A percentile compares a stretch with the other conserved stretches of the same genome.
Conservation (phyloP, 2,329 filamentous ascomycete genomes). For the Rhynchosporium secalis region DNA sequence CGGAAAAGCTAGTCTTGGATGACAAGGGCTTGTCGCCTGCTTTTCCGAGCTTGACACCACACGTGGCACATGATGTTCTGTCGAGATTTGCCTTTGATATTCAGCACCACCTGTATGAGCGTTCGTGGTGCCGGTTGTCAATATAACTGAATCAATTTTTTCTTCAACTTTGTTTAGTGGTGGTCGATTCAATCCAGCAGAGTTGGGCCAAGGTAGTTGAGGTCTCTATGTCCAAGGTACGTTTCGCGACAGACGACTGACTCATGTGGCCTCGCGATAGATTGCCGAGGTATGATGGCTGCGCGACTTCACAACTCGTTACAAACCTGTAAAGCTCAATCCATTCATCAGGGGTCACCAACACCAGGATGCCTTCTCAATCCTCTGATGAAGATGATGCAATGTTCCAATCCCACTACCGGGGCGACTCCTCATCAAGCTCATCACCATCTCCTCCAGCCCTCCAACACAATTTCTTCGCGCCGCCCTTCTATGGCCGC, state of each 20-base stretch:
- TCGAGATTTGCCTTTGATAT: too few species aligned
- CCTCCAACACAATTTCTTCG: slow-evolving; percentile 53
- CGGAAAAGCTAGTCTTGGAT: too few species aligned
- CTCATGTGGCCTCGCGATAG: slow-evolving; percentile 9
- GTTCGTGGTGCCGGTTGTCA: too few species aligned
- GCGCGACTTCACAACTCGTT: neutral
- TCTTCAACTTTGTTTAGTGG: too few species aligned
- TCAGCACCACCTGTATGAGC: too few species aligned
- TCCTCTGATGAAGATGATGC: slow-evolving; percentile 34
- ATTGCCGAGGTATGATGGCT: neutral
- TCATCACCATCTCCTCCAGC: slow-evolving; percentile 39
- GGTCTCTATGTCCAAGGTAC: neutral
- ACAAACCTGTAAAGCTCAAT: neutral
- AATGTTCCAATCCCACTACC: slow-evolving; percentile 35
- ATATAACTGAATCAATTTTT: too few species aligned
- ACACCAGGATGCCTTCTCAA: slow-evolving; percentile 27
- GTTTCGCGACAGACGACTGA: neutral
- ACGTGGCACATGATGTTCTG: too few species aligned
- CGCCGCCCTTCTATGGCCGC: slow-evolving; percentile 92
- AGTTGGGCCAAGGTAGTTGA: neutral
- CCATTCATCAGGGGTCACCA: neutral
- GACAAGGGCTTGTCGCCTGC: too few species aligned
- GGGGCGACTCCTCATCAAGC: slow-evolving; percentile 33
- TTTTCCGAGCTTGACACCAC: too few species aligned
- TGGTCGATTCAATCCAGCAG: neutral